Base-by-base conservation (phyloP, 148 eudicot genomes). In the Agrostemma githago region DNA sequence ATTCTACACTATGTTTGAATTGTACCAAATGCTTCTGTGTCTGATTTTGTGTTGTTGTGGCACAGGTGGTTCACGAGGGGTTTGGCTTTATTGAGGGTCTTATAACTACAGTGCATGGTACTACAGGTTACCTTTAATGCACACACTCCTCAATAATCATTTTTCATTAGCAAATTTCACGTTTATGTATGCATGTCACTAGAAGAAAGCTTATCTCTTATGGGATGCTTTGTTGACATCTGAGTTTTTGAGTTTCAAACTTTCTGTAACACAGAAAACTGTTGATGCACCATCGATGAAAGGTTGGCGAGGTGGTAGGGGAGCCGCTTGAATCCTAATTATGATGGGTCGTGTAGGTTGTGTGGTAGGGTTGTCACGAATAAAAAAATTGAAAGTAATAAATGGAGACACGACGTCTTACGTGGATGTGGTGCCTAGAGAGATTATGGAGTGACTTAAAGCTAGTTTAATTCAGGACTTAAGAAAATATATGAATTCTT, bases 211-310 rank as follows among this genome's bases (percentile, higher is more conserved):
- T 7, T 67, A 17, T 42, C 46, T 40, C 46, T 60, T 67, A 10
- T 61, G 6, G 48, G 15, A 34, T 11, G 8, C 39, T 56, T 70
- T 66, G 8, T 9, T 78, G 54, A 72, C 48, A 8, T 38, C 38
- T 53, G 21, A 17, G 8, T 46, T 63, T 76, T 80, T 69, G 39
- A 60, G 68, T 72, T 77, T 81, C 87, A 93, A 26, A 26, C 34
- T 26, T 26, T 26, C 1, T 26, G 98, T 97, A n/a, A 93, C 98
- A 40, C 98, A 90, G 65, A 93, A 93, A 81, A 88, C 98, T 0
- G 98, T 93, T 42, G 98, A 93, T 82, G 98, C 97, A 60, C 98
- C 98, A 79, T 94, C 98, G 69, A 91, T 83, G 97, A 94, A 91
- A 82, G 98, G 91, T 76, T 94, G 98, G 97, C 76, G 97, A 42